A percentile compares a stretch with the other conserved stretches of the same genome.
phyloP scores from a whole-genome alignment of 108 stramenopile species.

The Nitzschia inconspicua region DNA sequence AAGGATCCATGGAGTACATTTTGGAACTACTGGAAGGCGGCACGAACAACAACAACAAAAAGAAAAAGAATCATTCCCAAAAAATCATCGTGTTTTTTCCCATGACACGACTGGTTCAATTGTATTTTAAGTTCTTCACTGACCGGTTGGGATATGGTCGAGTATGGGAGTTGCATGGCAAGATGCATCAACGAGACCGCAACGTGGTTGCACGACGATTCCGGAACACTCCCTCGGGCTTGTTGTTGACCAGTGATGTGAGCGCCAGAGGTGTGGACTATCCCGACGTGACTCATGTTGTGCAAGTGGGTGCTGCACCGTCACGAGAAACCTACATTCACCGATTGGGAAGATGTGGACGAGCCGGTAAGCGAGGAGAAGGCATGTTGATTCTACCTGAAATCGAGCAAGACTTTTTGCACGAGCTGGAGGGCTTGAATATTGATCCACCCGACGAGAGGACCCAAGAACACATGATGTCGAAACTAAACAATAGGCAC shows the following conservation, averaged over 20 bases:
- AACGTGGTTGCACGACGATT: slow-evolving; percentile 60
- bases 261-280: slow-evolving; percentile 90
- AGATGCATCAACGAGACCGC: slow-evolving; percentile 84
- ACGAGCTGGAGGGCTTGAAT: slow-evolving; percentile 20
- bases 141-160: slow-evolving; percentile 31
- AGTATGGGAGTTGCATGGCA: slow-evolving; percentile 87
- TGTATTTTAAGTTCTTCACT: slow-evolving; percentile 74
- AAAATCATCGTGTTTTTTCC: slow-evolving; percentile 87
- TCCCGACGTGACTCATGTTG: slow-evolving; percentile 49
- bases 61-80: slow-evolving; percentile 62
- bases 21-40: slow-evolving; percentile 40
- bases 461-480: neutral
- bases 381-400: slow-evolving; percentile 63
- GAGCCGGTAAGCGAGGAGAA: slow-evolving; percentile 76
- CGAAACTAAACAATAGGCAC: neutral
- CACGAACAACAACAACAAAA: neutral
- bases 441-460: slow-evolving; percentile 1
- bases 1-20: slow-evolving; percentile 46
- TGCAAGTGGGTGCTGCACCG: slow-evolving; percentile 70
- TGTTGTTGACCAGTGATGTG: slow-evolving; percentile 90
- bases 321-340: slow-evolving; percentile 89
- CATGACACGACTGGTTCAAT: slow-evolving; percentile 69
- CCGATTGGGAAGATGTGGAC: slow-evolving; percentile 94
- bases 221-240: slow-evolving; percentile 41
- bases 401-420: slow-evolving; percentile 20